phyloP scores from a whole-genome alignment of 148 eudicot genomes.

The Diospyros kaki region DNA sequence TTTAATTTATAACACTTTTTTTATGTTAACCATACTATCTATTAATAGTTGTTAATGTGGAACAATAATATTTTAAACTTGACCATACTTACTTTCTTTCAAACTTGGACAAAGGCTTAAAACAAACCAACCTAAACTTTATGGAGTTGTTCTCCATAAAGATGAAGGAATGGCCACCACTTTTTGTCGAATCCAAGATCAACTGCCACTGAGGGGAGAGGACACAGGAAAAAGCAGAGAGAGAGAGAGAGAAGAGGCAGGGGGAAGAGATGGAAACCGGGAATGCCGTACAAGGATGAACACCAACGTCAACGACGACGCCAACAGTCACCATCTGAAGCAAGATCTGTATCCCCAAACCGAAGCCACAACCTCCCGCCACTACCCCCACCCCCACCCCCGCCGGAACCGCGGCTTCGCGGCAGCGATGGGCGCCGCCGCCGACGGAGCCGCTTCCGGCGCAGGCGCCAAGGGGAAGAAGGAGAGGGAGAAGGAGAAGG shows the following conservation, averaged over 20 bases:
- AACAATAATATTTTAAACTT: too few species aligned
- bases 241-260: not conserved
- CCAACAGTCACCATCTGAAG: conserved; percentile 11
- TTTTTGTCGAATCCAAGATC: too few species aligned
- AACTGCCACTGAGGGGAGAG: too few species aligned
- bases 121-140: too few species aligned
- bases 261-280: not conserved
- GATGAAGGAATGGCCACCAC: too few species aligned
- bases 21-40: too few species aligned
- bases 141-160: too few species aligned
- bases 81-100: too few species aligned
- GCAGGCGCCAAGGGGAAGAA: conserved; percentile 38
- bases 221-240: not conserved
- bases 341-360: conserved; percentile 30
- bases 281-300: conserved; percentile 24
- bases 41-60: too few species aligned
- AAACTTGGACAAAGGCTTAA: too few species aligned
- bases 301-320: conserved; percentile 20
- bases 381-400: conserved; percentile 17
- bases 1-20: too few species aligned
- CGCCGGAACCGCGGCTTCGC: conserved; percentile 14
- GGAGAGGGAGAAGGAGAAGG: conserved; percentile 73
- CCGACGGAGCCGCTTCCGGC: conserved; percentile 9
- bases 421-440: conserved; percentile 9
- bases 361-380: conserved; percentile 14